Conservation (phyloP, 495 filamentous ascomycete species). For the Trichoderma orchidacearum region DNA sequence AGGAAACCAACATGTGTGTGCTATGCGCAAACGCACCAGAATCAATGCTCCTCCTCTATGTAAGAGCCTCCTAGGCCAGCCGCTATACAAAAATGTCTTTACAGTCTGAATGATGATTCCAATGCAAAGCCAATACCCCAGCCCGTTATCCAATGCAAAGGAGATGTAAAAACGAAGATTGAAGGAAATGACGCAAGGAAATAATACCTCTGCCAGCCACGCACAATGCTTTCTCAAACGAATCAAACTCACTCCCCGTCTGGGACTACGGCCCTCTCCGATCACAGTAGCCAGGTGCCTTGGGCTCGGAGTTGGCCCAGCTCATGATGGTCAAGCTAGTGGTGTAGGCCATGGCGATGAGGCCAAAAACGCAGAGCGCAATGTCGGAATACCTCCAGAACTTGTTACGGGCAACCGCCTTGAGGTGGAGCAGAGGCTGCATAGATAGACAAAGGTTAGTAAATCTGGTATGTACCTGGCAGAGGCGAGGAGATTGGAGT, state of each 20-base stretch:
- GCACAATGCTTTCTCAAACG: background rate
- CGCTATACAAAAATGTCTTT: background rate
- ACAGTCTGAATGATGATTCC: conserved; percentile 1
- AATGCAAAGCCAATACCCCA: conserved; percentile 5
- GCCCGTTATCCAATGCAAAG: background rate
- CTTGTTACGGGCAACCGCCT: conserved; percentile 53
- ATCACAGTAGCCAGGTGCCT: conserved; percentile 36
- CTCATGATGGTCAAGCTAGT: conserved; percentile 70
- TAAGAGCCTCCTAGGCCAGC: no score
- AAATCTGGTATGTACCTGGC: background rate
- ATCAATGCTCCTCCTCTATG: background rate
- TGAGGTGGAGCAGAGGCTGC: conserved; percentile 79
- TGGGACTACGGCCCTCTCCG: conserved; percentile 3
- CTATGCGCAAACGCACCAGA: background rate
- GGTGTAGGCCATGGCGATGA: conserved; percentile 79
- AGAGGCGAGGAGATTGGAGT: background rate
- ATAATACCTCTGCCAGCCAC: background rate
- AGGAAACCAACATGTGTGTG: background rate
- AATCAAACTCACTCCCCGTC: background rate
- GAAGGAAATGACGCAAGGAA: background rate
- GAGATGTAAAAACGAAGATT: background rate
- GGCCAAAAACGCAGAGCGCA: conserved; percentile 62
- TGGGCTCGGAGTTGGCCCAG: conserved; percentile 46
- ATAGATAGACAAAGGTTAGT: conserved; percentile 9
- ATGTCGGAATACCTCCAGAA: conserved; percentile 58